A percentile compares a stretch with the other conserved stretches of the same genome.
Conservation (phyloP, 2,329 filamentous ascomycete genomes). For the Botrytis porri region DNA sequence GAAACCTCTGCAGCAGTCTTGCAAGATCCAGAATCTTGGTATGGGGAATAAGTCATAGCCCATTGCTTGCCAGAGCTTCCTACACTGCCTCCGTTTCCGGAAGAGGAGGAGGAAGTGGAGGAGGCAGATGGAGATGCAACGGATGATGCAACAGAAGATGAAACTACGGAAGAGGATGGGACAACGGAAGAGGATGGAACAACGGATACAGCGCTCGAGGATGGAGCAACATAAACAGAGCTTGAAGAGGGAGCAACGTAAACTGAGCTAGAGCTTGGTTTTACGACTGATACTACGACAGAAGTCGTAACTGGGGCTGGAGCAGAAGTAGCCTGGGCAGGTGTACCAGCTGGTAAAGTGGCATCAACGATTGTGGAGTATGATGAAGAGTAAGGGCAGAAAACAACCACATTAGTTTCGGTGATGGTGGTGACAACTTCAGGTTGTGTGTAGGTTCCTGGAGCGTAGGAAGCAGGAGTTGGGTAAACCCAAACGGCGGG, state of each 20-base stretch:
- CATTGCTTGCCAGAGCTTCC: slow-evolving; percentile 45
- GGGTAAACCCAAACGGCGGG: slow-evolving; percentile 62
- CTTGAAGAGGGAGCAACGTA: not conserved
- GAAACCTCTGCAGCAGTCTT: slow-evolving; percentile 59
- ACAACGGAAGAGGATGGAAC: not conserved
- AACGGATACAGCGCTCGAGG: not conserved
- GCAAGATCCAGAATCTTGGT: slow-evolving; percentile 58
- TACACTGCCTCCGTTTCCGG: slow-evolving; percentile 25
- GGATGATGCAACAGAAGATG: slow-evolving; percentile 20
- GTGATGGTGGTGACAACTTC: slow-evolving; percentile 66
- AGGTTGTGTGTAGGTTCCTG: slow-evolving; percentile 71
- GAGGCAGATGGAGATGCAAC: slow-evolving; percentile 46
- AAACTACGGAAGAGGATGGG: slow-evolving; percentile 39
- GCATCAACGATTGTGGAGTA: slow-evolving; percentile 23
- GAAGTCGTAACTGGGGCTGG: slow-evolving; percentile 25
- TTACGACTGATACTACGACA: slow-evolving; percentile 21
- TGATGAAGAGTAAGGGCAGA: slow-evolving; percentile 63
- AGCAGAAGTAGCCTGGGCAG: slow-evolving; percentile 32
- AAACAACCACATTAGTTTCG: slow-evolving; percentile 63
- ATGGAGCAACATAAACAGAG: not conserved
- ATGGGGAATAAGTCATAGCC: slow-evolving; percentile 80
- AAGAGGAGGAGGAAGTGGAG: slow-evolving; percentile 46
- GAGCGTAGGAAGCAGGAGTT: slow-evolving; percentile 59
- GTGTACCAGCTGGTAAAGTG: not conserved
- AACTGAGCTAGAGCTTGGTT: slow-evolving; percentile 31